Evolutionary conservation across 257 asterid species (phyloP).

Genomic region (Solanum pinnatisectum): DNA sequence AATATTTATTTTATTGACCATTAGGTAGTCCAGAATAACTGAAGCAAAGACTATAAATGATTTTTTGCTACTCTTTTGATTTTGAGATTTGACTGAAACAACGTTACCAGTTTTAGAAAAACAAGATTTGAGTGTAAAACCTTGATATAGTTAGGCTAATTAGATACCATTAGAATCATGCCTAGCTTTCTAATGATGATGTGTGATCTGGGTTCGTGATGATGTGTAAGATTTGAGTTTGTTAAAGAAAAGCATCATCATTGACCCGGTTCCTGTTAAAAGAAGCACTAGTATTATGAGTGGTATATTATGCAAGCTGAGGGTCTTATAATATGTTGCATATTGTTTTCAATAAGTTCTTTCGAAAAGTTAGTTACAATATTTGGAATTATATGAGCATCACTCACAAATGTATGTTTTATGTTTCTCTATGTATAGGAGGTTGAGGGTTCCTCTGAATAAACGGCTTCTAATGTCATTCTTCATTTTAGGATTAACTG

Average conservation of each 20-base stretch:
- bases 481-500: conserved; percentile 93
- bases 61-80: background rate
- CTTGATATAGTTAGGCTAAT: background rate
- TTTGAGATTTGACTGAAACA: background rate
- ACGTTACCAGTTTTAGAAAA: background rate
- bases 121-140: background rate
- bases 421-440: conserved; percentile 29
- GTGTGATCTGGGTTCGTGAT: background rate
- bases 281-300: background rate
- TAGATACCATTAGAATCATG: background rate
- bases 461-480: conserved; percentile 52
- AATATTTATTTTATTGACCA: background rate
- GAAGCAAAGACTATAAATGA: background rate
- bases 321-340: background rate
- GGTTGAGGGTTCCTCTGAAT: conserved; percentile 58
- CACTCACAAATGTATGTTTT: background rate
- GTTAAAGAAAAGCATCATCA: background rate
- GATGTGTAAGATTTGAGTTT: background rate
- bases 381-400: background rate
- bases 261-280: background rate
- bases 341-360: background rate
- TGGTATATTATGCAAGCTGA: background rate
- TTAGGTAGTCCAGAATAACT: background rate
- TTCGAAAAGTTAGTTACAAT: background rate
- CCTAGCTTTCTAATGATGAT: background rate